Percentiles rank a stretch among this genome's conserved stretches.
These are phyloP conservation scores for Wallacemonas sp. DNA, from an alignment of 208 protist genomes.

Conservation along the genomic window DNA sequence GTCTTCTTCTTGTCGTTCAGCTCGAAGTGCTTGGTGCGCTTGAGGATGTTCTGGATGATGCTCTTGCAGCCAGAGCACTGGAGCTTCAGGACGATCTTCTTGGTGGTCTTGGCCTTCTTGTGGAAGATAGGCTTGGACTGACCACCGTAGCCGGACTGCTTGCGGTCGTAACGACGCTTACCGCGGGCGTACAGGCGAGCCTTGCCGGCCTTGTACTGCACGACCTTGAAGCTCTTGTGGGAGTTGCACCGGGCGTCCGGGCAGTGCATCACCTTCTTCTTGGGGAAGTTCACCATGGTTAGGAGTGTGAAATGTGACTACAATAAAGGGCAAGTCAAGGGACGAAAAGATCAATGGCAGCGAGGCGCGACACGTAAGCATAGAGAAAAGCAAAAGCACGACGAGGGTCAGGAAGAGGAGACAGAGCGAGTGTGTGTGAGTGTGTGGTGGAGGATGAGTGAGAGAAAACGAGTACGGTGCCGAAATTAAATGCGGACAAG, in stretches of 20 bases:
- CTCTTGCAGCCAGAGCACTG: conserved; percentile 98
- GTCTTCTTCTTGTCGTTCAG: conserved; percentile 93
- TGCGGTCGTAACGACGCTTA: conserved; percentile 99
- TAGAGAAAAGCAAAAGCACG: no score
- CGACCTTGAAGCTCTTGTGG: conserved; percentile 97
- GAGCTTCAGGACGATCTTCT: conserved; percentile 99
- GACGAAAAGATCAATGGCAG: no score
- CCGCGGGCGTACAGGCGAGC: conserved; percentile 96
- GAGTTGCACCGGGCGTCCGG: conserved; percentile 73
- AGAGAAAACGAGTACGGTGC: no score
- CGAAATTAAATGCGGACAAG: no score
- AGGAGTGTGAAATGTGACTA: conserved; percentile 48
- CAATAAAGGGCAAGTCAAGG: not conserved
- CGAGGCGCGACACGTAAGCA: no score
- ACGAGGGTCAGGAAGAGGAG: no score
- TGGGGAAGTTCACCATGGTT: conserved; percentile 69
- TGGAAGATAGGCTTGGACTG: conserved; percentile 99
- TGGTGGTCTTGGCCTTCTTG: conserved; percentile 99
- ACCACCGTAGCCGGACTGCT: conserved; percentile 99
- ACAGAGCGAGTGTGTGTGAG: no score
- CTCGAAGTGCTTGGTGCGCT: conserved; percentile 99
- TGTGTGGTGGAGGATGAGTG: no score
- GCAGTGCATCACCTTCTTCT: conserved; percentile 84
- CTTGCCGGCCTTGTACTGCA: conserved; percentile 99
- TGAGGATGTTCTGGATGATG: conserved; percentile 94